Base-by-base conservation (phyloP, 2,329 filamentous ascomycete species). In the Aureobasidium uvarum region DNA sequence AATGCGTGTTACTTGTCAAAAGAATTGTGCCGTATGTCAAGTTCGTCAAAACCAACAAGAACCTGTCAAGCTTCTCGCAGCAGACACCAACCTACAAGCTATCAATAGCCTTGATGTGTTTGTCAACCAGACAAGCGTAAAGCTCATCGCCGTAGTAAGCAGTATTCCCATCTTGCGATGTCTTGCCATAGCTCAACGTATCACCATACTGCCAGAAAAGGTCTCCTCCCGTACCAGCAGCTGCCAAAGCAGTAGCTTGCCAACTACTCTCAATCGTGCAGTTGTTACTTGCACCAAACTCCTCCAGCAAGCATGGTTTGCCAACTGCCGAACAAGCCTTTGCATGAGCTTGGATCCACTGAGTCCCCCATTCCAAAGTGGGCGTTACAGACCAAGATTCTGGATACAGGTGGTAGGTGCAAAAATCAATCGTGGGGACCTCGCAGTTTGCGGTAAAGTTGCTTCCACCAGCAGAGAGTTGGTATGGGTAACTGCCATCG, bases 401-500 rank as follows among this genome's bases (percentile, higher is more conserved):
- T 2, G 70, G 70, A 55, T 70, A 71, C 13, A 70, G 41, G 48
- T 72, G 70, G 63, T 69, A 71, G 10, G 66, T 68, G 64, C 70
- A 68, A 45, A 69, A 71, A 48, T 72, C 69, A 46, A 72, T 63
- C 8, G 68, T 68, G 5, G 58, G 33, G 36, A 69, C 62, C 5
- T 64, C 67, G 46, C 66, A 69, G 43, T 69, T 70, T 33, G 66
- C 64, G 8, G 62, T 66, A 60, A 71, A 72, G 51, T 70, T 66
- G 46, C 54, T 60, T 43, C 69, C 70, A 38, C 66, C 70, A 5
- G 50, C 67, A 23, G 43, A 62, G 25, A 62, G 66, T 18, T 54
- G 52, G 67, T 71, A 71, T 16, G 70, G 67, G 62, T 72, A 72
- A 8, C 69, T 66, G 13, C 74, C 67, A 71, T 83, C 81, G 45